Evolutionary conservation across 2,329 filamentous ascomycete genomes (phyloP).

Genomic region (Fusarium mundagurra): DNA sequence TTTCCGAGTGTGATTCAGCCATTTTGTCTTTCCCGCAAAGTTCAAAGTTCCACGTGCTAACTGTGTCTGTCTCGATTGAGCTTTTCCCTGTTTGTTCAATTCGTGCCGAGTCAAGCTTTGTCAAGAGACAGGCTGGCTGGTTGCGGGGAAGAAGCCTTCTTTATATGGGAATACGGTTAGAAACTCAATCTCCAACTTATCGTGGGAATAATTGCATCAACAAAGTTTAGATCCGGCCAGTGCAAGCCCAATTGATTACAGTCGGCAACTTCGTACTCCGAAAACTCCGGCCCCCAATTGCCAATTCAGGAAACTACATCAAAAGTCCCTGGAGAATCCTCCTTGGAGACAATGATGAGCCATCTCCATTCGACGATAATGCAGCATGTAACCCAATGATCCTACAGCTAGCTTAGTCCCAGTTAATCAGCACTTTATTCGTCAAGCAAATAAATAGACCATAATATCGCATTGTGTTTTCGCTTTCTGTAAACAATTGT

Average conservation of each 20-base stretch:
- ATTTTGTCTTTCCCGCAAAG: background rate
- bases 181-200: background rate
- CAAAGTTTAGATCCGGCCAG: background rate
- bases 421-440: constrained; percentile 6
- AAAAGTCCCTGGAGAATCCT: constrained; percentile 16
- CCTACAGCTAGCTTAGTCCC: background rate
- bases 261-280: constrained; percentile 6
- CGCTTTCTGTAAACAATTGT: background rate
- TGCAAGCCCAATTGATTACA: background rate
- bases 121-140: background rate
- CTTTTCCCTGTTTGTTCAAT: background rate
- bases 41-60: background rate
- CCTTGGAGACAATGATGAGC: constrained; percentile 15
- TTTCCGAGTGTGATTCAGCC: constrained; percentile 1
- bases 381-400: background rate
- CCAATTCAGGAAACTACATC: constrained; percentile 1
- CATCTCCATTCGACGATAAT: background rate
- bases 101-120: constrained; percentile 4
- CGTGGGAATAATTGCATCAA: background rate
- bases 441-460: background rate
- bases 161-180: background rate
- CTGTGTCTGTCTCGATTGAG: background rate
- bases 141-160: background rate
- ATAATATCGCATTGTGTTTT: background rate
- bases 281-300: constrained; percentile 18